Base-by-base conservation (phyloP, 1,139 yeast genomes). In the Petasospora rhodanensis region DNA sequence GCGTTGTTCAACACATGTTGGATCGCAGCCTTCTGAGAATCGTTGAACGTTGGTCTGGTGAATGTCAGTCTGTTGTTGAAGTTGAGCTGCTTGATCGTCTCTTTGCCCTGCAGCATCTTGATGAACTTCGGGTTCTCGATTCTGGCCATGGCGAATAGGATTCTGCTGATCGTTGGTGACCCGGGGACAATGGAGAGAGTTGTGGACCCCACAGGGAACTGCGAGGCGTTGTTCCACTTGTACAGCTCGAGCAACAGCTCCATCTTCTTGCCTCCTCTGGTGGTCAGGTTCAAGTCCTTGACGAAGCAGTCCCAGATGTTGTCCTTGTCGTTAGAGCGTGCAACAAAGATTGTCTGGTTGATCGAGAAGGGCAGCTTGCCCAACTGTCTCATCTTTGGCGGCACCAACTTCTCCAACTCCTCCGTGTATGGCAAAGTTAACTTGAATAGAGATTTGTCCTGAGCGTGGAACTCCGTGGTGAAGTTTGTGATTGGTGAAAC, bases 1-100 rank as follows among this genome's bases (percentile, higher is more conserved):
- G 76, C 64, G 49, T 80, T 80, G 49, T 78, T 79, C 44, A 80
- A 55, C 0, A 78, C 83, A 10, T 82, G 78, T 51, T 79, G 84
- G 28, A 79, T 65, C 0, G 86, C 86, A 15, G 66, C 66, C 43
- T 73, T 75, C 48, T 80, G 89, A 0, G 87, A 79, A 5, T 68
- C 74, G 49, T 79, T 79, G 43, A 79, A 66, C 0, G 62, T 49
- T 14, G 63, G 68, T 27, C 64, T 68, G 1, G 73, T 62, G 42
- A 68, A 71, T 35, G 65, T 68, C 29, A 78, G 60, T 43, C 65
- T 64, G 51, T 77, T 79, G 30, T 66, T 67, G 52, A 78, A 79
- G 9, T 64, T 65, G 24, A 79, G 64, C 46, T 76, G 83, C 43
- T 62, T 72, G 37, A 80, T 73, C 2, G 77, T 75, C 16, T 70